Evolutionary conservation across 1,139 yeast genomes (phyloP), one percentile per base, ranked within the genome.

Genomic region (Pichia sp.): DNA sequence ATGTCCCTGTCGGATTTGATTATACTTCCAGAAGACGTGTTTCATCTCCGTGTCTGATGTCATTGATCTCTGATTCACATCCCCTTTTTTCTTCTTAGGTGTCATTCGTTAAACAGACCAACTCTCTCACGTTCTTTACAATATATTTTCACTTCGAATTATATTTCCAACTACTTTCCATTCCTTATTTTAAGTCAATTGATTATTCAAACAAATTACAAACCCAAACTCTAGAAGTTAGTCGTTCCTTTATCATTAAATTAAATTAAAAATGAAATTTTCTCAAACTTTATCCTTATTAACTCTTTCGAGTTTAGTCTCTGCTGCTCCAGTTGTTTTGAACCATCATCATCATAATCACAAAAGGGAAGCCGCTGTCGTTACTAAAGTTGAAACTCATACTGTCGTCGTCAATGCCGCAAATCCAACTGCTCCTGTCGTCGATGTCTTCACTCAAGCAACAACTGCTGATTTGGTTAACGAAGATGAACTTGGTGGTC

Each of bases 291-390:
- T 56, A 24, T 48, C 59, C 16, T 31, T 51, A 18, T 34, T 54
- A 38, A 42, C 52, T 16, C 16, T 35, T 10, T 42, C 59, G 18
- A 61, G 69, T 40, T 55, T 64, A 20, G 64, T 67, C 31, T 39
- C 62, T 38, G 75, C 76, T 47, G 74, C 74, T 41, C 74, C 78
- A 40, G 65, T 69, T 45, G 61, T 60, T 46, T 61, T 64, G 28
- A 53, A 59, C 36, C 78, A 73, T 50, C 65, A 65, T 42, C 83
- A 77, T 60, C 78, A 74, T 55, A 60, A 60, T 45, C 78, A 74
- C 61, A 75, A 73, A 64, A 76, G 83, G 68, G 78, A 70, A 28
- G 73, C 71, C 35, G 84, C 73, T 38, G 70, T 76, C 48, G 78
- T 76, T 51, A 67, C 72, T 52, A 74, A 73, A 42, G 14, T 26